Percentiles rank a stretch among this genome's conserved stretches.
Conservation (phyloP, 441 rosid species). For the Euphorbia neoarborescens region DNA sequence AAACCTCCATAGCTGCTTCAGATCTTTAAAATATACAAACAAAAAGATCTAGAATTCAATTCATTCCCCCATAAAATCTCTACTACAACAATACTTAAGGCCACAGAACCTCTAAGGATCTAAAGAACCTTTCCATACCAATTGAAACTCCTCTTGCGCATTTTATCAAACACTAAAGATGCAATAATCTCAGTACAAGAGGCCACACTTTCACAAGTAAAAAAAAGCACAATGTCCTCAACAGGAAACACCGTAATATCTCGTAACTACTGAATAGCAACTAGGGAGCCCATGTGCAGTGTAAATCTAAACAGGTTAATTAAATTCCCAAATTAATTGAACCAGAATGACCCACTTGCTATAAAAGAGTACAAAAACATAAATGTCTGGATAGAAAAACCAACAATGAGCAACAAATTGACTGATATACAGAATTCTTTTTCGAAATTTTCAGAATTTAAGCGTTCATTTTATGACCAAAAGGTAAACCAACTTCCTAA, state of each 20-base stretch:
- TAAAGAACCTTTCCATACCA: conserved; percentile 14
- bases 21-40: not conserved
- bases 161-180: conserved; percentile 13
- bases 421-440: not conserved
- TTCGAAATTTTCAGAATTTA: too few relatives aligned
- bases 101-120: not conserved
- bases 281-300: conserved; percentile 28
- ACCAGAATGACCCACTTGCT: conserved; percentile 9
- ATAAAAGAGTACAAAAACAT: not conserved
- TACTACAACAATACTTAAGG: not conserved
- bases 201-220: conserved; percentile 16
- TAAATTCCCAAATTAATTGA: conserved; percentile 11
- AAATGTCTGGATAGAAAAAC: not conserved
- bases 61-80: conserved; percentile 8
- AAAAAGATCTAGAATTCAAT: conserved; percentile 3
- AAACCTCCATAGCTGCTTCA: not conserved
- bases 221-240: conserved; percentile 15
- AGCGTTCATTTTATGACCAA: not conserved
- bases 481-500: not conserved
- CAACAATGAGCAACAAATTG: not conserved
- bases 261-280: conserved; percentile 20
- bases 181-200: conserved; percentile 6
- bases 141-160: conserved; percentile 3
- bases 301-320: conserved; percentile 16
- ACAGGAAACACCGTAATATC: conserved; percentile 24